Evolutionary conservation across 129 eudicot genomes (phyloP).

Genomic region (Apium graveolens): DNA sequence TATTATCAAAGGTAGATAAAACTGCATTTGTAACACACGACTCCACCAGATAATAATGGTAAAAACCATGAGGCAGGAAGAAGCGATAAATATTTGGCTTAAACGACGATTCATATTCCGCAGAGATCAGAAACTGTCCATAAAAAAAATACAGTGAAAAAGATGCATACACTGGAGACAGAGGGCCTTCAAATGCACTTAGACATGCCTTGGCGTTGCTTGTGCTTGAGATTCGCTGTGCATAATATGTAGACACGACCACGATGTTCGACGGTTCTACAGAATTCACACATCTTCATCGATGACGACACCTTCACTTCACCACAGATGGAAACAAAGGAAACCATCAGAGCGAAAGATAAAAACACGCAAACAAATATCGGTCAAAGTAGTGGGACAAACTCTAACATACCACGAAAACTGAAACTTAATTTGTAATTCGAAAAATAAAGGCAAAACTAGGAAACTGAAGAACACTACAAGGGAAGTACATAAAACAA

Average conservation of each 20-base stretch:
- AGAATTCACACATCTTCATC: constrained; percentile 49
- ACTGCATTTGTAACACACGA: no score
- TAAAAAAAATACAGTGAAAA: background rate
- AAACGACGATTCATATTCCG: background rate
- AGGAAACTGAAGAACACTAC: no score
- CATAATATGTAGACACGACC: constrained; percentile 40
- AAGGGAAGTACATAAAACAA: background rate
- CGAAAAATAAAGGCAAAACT: background rate
- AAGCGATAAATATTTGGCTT: no score
- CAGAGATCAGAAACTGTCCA: background rate
- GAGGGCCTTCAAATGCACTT: constrained; percentile 39
- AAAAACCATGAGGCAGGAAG: no score
- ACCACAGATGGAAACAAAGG: background rate
- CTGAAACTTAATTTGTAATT: no score
- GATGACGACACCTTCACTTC: constrained; percentile 53
- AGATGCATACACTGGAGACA: constrained; percentile 26
- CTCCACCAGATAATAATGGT: no score
- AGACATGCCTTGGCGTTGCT: constrained; percentile 46
- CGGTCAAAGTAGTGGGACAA: no score
- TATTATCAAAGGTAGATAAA: no score
- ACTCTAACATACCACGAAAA: background rate
- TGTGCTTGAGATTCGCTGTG: constrained; percentile 51
- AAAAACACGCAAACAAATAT: no score
- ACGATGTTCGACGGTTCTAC: constrained; percentile 40
- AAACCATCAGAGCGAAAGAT: background rate